Evolutionary conservation across 192 early-diverging fungal genomes (phyloP).

Genomic region (Backusella tarrabulga): DNA sequence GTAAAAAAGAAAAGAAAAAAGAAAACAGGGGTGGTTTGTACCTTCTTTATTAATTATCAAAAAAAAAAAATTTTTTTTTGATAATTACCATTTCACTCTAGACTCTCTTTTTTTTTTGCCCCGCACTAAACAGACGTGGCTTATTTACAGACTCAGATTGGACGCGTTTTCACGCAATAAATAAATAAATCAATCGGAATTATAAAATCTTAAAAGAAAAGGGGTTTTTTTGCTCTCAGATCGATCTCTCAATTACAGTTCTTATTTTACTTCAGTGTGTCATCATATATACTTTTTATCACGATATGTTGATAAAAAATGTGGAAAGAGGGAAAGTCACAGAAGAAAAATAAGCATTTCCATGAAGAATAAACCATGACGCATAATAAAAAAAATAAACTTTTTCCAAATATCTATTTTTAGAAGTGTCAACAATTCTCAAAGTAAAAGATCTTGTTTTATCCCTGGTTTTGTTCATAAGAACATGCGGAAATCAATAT

Average conservation of each 20-base stretch:
- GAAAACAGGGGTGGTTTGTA: neutral
- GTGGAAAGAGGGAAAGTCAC: too few species aligned
- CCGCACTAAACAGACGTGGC: neutral
- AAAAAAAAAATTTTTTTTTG: neutral
- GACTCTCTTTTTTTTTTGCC: neutral
- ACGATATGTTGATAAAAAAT: too few species aligned
- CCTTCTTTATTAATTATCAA: neutral
- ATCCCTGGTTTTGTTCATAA: neutral
- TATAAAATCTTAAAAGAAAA: neutral
- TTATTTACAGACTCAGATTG: constrained; percentile 1
- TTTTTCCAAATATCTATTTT: too few species aligned
- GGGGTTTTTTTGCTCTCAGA: neutral
- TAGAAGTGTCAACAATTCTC: too few species aligned
- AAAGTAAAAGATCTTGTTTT: neutral
- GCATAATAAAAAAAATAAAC: too few species aligned
- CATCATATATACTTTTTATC: too few species aligned
- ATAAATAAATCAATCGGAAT: neutral
- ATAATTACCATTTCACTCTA: neutral
- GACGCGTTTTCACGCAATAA: neutral
- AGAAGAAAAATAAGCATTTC: too few species aligned
- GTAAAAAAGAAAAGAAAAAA: neutral
- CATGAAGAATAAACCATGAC: too few species aligned
- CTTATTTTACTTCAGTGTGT: too few species aligned
- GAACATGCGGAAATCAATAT: neutral
- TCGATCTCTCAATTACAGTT: neutral